A percentile compares a stretch with the other conserved stretches of the same genome.
Conservation (phyloP, 2,329 filamentous ascomycete species). For the Pestalotiopsis sp. region DNA sequence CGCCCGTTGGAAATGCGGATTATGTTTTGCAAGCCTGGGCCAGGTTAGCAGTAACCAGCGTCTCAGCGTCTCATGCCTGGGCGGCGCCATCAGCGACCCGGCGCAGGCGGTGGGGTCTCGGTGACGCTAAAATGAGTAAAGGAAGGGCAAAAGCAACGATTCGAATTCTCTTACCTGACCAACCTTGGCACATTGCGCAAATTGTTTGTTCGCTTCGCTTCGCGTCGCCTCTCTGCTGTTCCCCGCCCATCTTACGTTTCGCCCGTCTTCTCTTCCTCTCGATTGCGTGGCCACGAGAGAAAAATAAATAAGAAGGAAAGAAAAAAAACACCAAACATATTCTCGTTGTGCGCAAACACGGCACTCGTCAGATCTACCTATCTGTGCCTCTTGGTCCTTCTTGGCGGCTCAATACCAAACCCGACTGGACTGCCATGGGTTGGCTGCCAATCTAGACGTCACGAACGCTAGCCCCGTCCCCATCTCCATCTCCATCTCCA, state of each 20-base stretch:
- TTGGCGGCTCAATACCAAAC: not conserved
- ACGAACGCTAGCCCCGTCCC: not conserved
- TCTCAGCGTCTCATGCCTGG: not conserved
- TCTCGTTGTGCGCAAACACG: not conserved
- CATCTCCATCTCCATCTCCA: not conserved
- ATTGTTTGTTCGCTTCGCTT: not conserved
- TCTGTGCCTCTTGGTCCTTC: not conserved
- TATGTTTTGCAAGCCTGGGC: not conserved
- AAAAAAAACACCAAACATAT: too few relatives aligned
- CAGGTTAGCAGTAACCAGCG: not conserved
- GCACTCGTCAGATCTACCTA: not conserved
- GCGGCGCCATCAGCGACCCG: not conserved
- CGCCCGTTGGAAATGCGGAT: not conserved
- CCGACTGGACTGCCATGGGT: not conserved
- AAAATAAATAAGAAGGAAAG: too few relatives aligned
- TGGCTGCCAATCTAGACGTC: not conserved
- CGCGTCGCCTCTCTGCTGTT: not conserved
- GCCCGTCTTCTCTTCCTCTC: not conserved
- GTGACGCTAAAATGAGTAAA: not conserved
- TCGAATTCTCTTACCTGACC: not conserved
- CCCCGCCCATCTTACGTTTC: not conserved
- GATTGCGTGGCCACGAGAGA: too few relatives aligned
- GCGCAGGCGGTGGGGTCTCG: not conserved
- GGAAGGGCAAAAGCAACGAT: not conserved
- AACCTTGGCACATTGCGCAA: not conserved